Conservation (phyloP, 2,329 filamentous ascomycete species). For the Fusarium sublunatum region DNA sequence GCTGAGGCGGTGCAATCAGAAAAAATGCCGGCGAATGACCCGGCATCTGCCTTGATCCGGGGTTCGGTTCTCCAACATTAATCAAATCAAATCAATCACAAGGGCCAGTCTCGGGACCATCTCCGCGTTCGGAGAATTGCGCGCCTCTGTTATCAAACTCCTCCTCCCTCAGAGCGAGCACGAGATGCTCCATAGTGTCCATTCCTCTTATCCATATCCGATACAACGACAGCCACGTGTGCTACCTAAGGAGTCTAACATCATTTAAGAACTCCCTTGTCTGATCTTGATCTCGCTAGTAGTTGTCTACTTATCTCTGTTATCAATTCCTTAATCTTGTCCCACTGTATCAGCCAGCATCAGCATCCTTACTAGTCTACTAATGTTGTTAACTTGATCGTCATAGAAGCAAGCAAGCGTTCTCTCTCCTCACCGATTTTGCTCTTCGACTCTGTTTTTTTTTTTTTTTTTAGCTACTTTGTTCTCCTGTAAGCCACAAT, state of each 20-base stretch:
- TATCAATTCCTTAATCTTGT: constrained; percentile 10
- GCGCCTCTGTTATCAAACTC: constrained; percentile 12
- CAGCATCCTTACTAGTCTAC: constrained; percentile 27
- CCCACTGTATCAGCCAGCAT: constrained; percentile 15
- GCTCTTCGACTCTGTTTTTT: constrained; percentile 3
- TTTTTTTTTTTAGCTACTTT: constrained; percentile 1
- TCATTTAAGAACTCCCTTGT: constrained; percentile 14
- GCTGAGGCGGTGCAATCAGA: constrained; percentile 3
- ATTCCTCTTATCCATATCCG: constrained; percentile 17
- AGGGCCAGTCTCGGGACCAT: constrained; percentile 29
- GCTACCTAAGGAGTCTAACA: neutral
- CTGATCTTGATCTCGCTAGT: constrained; percentile 4
- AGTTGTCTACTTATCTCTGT: neutral
- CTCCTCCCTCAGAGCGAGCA: constrained; percentile 9
- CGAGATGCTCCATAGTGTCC: constrained; percentile 31
- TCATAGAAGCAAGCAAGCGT: constrained; percentile 13
- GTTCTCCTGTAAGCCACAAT: constrained; percentile 29
- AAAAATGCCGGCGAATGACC: neutral
- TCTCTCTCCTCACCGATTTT: neutral
- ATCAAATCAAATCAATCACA: too few species aligned
- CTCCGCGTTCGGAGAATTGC: constrained; percentile 34
- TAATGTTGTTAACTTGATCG: constrained; percentile 20
- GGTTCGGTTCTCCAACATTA: constrained; percentile 18
- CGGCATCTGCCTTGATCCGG: constrained; percentile 2
- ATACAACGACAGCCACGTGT: constrained; percentile 20